Evolutionary conservation across 371 early-diverging fungal genomes (phyloP), one percentile per base, ranked within the genome.

Genomic region (Apophysomyces sp.): DNA sequence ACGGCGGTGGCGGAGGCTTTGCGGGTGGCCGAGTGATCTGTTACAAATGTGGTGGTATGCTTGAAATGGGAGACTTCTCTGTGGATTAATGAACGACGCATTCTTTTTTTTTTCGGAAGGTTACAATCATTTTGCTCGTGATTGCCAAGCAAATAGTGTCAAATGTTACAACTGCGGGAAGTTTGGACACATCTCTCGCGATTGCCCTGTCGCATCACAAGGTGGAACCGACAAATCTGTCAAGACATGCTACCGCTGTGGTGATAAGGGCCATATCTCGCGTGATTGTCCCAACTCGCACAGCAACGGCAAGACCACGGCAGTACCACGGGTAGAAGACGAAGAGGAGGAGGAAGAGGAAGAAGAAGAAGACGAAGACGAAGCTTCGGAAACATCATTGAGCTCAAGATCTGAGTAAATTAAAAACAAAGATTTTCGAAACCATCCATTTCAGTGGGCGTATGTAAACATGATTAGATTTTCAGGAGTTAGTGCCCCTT

Each of bases 61-160:
- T 28, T 12, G 41, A 41, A 31, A 16, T 9, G 52, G 18, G 27
- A 37, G 26, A 21, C 4, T 21, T 26, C n/a, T 5, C 15, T 18
- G 9, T 13, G 15, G 39, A 40, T 31, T 27, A 34, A 21, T 56
- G 29, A 29, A 18, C 13, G 26, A 26, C 8, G 13, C 34, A 34
- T n/a, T n/a, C n/a, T n/a, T 57, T 24, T 15, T 39, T 34, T 27
- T 60, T n/a, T 51, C 37, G 11, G 21, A 44, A 70, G 84, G 82
- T 3, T 67, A 69, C 52, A 88, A 88, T 56, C 88, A 88, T 60
- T 84, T 76, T 70, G 85, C 88, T 21, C 80, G 81, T 39, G 85
- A 87, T 52, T 87, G 88, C 68, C 78, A 80, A 66, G 88, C 86
- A n/a, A 80, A 60, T 29, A 65, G 76, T n/a, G 75, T 82, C 40